Percentiles rank a stretch among this genome's conserved stretches.
phyloP scores from a whole-genome alignment of 805 yeast genomes.

The Komagataella ulmi region DNA sequence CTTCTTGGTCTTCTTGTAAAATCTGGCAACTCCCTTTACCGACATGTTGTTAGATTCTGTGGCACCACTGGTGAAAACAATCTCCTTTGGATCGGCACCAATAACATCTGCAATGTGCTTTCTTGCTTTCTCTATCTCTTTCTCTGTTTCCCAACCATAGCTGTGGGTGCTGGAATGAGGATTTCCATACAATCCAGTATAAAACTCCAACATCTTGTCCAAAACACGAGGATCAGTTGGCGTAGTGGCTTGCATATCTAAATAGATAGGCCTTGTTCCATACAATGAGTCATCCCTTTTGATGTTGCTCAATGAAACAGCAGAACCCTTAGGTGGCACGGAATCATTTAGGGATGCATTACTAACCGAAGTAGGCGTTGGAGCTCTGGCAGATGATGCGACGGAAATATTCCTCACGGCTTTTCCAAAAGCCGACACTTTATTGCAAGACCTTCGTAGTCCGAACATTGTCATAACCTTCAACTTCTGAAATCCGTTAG shows the following conservation, averaged over 20 bases:
- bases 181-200: slow-evolving; percentile 91
- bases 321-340: slow-evolving; percentile 34
- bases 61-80: slow-evolving; percentile 94
- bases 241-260: slow-evolving; percentile 97
- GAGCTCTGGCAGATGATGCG: background rate
- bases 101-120: slow-evolving; percentile 70
- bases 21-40: slow-evolving; percentile 89
- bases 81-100: slow-evolving; percentile 92
- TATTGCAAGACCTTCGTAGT: background rate
- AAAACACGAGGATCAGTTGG: slow-evolving; percentile 96
- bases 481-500: background rate
- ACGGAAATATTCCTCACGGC: background rate
- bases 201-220: slow-evolving; percentile 74
- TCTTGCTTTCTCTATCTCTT: slow-evolving; percentile 82
- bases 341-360: slow-evolving; percentile 8
- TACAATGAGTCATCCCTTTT: slow-evolving; percentile 26
- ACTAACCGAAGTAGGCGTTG: slow-evolving; percentile 8
- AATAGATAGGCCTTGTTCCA: slow-evolving; percentile 83
- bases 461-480: background rate
- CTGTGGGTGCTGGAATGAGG: slow-evolving; percentile 97
- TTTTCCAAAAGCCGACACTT: background rate
- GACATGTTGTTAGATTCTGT: slow-evolving; percentile 95
- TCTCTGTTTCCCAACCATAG: slow-evolving; percentile 98
- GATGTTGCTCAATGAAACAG: slow-evolving; percentile 22
- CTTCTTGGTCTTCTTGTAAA: slow-evolving; percentile 77